Base-by-base conservation (phyloP, 2,329 filamentous ascomycete species). In the Fusarium sp. region DNA sequence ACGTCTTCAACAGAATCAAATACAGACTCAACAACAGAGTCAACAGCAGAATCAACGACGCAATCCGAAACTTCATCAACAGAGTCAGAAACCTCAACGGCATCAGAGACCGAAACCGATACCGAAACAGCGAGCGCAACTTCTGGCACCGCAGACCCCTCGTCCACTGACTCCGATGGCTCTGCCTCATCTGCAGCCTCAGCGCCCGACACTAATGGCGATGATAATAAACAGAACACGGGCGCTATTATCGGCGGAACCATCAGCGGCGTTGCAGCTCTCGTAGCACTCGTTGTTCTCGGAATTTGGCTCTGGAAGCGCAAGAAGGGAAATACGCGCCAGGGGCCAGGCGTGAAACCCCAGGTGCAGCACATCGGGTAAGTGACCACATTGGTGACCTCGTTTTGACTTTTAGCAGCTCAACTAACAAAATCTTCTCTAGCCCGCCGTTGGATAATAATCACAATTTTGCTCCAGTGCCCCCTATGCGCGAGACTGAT, bases 181-280 rank as follows among this genome's bases (percentile, higher is more conserved):
- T 57, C 59, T 33, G 39, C 66, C 33, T 70, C 71, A n/a, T 70
- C 67, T 7, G 49, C 49, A 15, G 71, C 75, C 14, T 65, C 71
- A 19, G 74, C 79, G 5, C 76, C 77, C 3, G 71, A 74, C 39
- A 69, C 71, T 9, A 62, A 73, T n/a, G 70, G 70, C 43, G 62
- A 74, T 37, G 63, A 72, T 20, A 69, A 72, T n/a, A 65, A 59
- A 40, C 77, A 77, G n/a, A 71, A 73, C 46, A 82, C 80, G 0
- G 84, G 83, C 3, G 83, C 83, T 39, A 86, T 88, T 33, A 80
- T 88, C 5, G 86, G 86, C 26, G 86, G 84, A 14, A 81, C 81
- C 17, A 79, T 89, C 40, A 82, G 83, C n/a, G 84, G 83, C 17
- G 77, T 86, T 1, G 84, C 83, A 7, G 79, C 79, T 5, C 62